A percentile compares a stretch with the other conserved stretches of the same genome.
Conservation (phyloP, 352 stramenopile genomes). For the Pythium diclinum region DNA sequence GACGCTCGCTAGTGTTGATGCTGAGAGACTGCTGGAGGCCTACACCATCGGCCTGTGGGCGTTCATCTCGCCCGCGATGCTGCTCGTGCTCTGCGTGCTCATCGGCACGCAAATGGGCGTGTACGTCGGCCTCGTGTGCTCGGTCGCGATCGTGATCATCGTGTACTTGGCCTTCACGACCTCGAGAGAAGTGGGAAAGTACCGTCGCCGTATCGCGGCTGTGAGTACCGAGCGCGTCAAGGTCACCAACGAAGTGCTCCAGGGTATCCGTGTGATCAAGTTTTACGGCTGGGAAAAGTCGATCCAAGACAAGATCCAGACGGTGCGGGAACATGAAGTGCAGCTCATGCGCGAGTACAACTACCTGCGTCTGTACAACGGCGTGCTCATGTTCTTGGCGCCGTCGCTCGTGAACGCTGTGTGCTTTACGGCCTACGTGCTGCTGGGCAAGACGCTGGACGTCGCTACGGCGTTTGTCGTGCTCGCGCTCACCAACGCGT, state of each 20-base stretch:
- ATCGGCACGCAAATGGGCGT: conserved; percentile 42
- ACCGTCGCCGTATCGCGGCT: conserved; percentile 32
- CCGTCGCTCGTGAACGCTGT: conserved; percentile 90
- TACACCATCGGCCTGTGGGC: conserved; percentile 43
- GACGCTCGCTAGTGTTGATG: conserved; percentile 51
- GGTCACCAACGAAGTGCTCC: conserved; percentile 84
- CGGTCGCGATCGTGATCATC: conserved; percentile 12
- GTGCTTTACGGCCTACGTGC: conserved; percentile 79
- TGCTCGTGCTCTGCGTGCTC: conserved; percentile 42
- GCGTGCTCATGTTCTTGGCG: conserved; percentile 32
- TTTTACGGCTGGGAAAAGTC: conserved; percentile 64
- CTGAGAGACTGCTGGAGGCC: conserved; percentile 50
- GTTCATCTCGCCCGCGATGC: conserved; percentile 39
- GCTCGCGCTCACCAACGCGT: conserved; percentile 82
- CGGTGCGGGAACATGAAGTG: conserved; percentile 21
- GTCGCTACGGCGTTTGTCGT: conserved; percentile 91
- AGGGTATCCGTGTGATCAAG: conserved; percentile 77
- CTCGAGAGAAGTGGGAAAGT: conserved; percentile 34
- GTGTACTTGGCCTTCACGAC: conserved; percentile 32
- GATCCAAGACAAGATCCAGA: conserved; percentile 20
- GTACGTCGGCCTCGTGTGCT: conserved; percentile 10
- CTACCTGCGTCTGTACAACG: conserved; percentile 28
- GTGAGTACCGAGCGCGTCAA: conserved; percentile 66
- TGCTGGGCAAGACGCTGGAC: conserved; percentile 81
- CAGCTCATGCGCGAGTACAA: conserved; percentile 19